Base-by-base conservation (phyloP, 352 stramenopile species). In the Aphanomyces cochlioides region DNA sequence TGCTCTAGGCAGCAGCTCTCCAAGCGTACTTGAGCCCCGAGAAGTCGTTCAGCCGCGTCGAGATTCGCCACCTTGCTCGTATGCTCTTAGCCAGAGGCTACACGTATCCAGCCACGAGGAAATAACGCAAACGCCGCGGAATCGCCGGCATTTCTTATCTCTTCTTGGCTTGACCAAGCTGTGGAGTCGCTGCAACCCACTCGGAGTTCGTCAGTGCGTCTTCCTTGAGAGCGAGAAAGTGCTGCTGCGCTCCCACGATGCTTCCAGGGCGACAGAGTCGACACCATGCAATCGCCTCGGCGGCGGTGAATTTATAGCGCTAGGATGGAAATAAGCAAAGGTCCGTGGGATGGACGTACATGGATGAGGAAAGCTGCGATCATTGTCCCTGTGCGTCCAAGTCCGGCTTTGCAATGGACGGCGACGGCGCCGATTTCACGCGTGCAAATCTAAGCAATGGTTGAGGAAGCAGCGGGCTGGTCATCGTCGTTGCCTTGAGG, bases 401-500 rank as follows among this genome's bases (percentile, higher is more conserved):
- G 78, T 7, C 97, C 97, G 17, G 96, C 96, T 78, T 99, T 98
- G 82, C 97, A 99, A 76, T 99, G 96, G n/a, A 99, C 93, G 0
- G 95, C 97, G 50, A 99, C 84, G 21, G 90, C 93, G 28, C 92
- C 88, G 0, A 65, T 67, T 50, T 90, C 81, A 4, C 76, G 79
- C 37, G 92, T 78, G 41, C 80, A 85, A 5, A 78, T 75, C 74
- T 89, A 61, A 34, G 80, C 73, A 54, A 83, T n/a, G 17, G 12
- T 12, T n/a, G 43, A 50, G 10, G 43, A 50, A n/a, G 43, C 43
- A 50, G 28, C 28, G 28, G 28, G 28, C 43, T 50, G 1, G 43
- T 1, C 17, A n/a, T 48, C 8, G 15, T 48, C 43, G 43, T 50
- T 50, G 43, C 17, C 10, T n/a, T n/a, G 36, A 98, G 68, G 34